Evolutionary conservation across 1,139 yeast genomes (phyloP).

Genomic region (Trichomonascaceae sp.): DNA sequence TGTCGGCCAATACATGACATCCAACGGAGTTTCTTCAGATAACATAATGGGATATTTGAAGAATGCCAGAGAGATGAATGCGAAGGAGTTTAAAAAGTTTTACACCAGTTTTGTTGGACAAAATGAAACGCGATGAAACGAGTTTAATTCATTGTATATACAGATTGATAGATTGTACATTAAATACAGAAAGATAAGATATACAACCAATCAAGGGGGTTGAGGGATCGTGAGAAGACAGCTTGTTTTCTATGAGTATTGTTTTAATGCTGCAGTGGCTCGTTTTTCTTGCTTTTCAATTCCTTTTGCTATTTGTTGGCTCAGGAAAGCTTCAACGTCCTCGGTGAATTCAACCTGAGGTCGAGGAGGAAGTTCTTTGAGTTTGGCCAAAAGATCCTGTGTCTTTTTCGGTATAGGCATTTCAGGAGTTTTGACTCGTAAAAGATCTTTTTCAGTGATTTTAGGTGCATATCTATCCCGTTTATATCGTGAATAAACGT

Average conservation of each 20-base stretch:
- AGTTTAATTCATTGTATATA: neutral
- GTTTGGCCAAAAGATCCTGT: constrained; percentile 45
- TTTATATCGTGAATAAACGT: constrained; percentile 53
- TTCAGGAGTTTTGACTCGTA: constrained; percentile 54
- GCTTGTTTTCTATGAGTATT: constrained; percentile 22
- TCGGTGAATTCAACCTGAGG: constrained; percentile 49
- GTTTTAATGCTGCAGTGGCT: constrained; percentile 28
- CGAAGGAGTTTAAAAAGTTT: constrained; percentile 29
- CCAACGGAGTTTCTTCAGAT: constrained; percentile 28
- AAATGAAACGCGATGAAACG: constrained; percentile 10
- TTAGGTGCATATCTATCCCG: constrained; percentile 38
- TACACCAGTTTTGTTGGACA: constrained; percentile 21
- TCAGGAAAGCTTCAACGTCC: constrained; percentile 66
- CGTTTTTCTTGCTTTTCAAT: constrained; percentile 25
- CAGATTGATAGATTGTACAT: constrained; percentile 1
- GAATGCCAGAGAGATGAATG: constrained; percentile 20
- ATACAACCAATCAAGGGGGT: neutral
- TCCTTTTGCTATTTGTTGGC: constrained; percentile 45
- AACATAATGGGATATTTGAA: constrained; percentile 25
- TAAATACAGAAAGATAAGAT: neutral
- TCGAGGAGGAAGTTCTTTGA: constrained; percentile 43
- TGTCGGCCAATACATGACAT: constrained; percentile 26
- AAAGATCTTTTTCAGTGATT: constrained; percentile 58
- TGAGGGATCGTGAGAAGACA: too few relatives aligned
- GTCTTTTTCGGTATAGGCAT: constrained; percentile 55